These are phyloP conservation scores for Cyclotella atomus DNA, from an alignment of 108 stramenopile genomes.

Conservation along the genomic window DNA sequence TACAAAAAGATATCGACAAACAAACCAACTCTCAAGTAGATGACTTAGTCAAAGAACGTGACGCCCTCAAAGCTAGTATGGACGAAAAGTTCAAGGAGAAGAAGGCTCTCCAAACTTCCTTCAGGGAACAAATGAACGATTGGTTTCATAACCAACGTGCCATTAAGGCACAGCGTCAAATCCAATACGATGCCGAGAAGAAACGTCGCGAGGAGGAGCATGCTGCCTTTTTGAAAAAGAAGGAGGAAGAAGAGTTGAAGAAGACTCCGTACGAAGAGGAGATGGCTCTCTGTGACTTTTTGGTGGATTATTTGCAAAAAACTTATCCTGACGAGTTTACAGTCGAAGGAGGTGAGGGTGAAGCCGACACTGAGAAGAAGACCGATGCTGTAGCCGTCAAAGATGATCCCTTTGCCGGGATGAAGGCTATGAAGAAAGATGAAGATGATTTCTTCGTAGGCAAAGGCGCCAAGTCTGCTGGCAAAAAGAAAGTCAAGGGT, in stretches of 20 bases:
- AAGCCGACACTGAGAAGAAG: constrained; percentile 46
- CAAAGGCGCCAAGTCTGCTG: constrained; percentile 60
- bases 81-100: constrained; percentile 84
- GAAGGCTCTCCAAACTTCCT: constrained; percentile 71
- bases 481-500: constrained; percentile 67
- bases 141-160: constrained; percentile 88
- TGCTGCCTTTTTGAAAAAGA: constrained; percentile 76
- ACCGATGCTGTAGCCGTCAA: constrained; percentile 71
- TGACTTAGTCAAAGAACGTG: constrained; percentile 74
- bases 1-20: constrained; percentile 77
- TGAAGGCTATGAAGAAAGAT: constrained; percentile 74
- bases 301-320: constrained; percentile 84
- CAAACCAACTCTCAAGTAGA: constrained; percentile 54
- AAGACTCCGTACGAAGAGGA: constrained; percentile 97
- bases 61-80: constrained; percentile 69
- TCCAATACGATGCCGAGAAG: constrained; percentile 89
- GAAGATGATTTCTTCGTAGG: constrained; percentile 70
- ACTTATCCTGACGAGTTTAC: constrained; percentile 58
- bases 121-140: constrained; percentile 77
- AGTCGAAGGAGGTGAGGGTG: not conserved
- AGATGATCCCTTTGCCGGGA: constrained; percentile 88
- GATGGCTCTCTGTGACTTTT: constrained; percentile 94
- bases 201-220: constrained; percentile 88
- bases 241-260: constrained; percentile 94
- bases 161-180: constrained; percentile 77